These are phyloP conservation scores for Cruciata laevipes DNA, from an alignment of 257 asterid genomes.

Conservation along the genomic window DNA sequence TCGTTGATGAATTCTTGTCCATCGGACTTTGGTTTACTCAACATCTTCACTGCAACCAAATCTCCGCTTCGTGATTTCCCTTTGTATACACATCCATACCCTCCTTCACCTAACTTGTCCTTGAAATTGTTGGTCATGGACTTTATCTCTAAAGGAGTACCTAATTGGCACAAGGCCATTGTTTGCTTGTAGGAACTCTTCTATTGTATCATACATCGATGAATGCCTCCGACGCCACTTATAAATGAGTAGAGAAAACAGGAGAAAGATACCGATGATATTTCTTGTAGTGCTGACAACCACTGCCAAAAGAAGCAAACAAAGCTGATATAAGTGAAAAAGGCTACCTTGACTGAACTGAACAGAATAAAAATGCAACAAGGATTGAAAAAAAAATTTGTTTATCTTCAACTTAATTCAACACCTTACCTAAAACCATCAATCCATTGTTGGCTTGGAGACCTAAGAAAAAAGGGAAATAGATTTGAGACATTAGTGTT, in stretches of 20 bases:
- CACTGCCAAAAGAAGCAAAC: background rate
- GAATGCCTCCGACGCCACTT: conserved; percentile 10
- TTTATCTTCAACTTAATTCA: background rate
- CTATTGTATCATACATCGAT: background rate
- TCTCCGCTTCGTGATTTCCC: background rate
- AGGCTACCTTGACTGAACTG: background rate
- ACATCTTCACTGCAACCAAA: conserved; percentile 7
- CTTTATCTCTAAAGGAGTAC: conserved; percentile 1
- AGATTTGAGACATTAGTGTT: too few species aligned
- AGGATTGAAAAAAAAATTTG: background rate
- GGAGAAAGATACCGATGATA: background rate
- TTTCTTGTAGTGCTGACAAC: background rate
- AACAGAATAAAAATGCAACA: background rate
- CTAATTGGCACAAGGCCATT: background rate
- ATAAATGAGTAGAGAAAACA: background rate
- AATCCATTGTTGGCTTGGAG: background rate
- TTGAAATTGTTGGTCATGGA: background rate
- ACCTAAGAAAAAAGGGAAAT: background rate
- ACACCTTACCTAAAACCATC: background rate
- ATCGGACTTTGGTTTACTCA: background rate
- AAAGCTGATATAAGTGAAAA: background rate
- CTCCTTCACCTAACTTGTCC: background rate
- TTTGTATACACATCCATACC: conserved; percentile 2
- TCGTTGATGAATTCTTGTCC: conserved; percentile 4
- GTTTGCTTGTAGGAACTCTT: background rate